Percentiles rank a stretch among this genome's conserved stretches.
These are phyloP conservation scores for Hyphodiscus sp. DNA, from an alignment of 2,329 filamentous ascomycete species.

Conservation along the genomic window DNA sequence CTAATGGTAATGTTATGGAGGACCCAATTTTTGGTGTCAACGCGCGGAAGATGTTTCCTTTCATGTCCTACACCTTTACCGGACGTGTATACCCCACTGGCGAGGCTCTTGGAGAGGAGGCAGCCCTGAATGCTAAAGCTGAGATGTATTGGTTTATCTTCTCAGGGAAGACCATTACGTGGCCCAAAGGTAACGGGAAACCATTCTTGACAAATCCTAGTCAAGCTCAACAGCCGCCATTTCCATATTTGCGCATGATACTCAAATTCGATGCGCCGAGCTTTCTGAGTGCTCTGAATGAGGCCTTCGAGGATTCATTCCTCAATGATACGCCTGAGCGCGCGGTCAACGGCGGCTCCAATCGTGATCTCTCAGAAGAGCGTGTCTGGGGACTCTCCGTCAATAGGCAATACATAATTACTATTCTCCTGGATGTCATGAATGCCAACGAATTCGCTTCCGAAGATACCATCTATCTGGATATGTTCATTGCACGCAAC, in stretches of 20 bases:
- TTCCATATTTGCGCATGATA: constrained; percentile 78
- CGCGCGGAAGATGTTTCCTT: constrained; percentile 88
- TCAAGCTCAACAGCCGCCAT: constrained; percentile 61
- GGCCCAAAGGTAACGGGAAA: constrained; percentile 61
- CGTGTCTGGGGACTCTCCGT: constrained; percentile 65
- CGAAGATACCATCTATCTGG: constrained; percentile 85
- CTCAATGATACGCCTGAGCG: constrained; percentile 73
- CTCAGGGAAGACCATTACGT: constrained; percentile 69
- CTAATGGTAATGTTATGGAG: constrained; percentile 48
- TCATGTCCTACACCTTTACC: constrained; percentile 85
- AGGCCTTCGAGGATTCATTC: constrained; percentile 93
- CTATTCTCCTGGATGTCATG: constrained; percentile 89
- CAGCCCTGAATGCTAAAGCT: constrained; percentile 71
- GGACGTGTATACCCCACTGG: constrained; percentile 89
- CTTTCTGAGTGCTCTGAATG: constrained; percentile 91
- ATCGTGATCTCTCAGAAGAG: constrained; percentile 51
- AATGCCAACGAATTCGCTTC: constrained; percentile 65
- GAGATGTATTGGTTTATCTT: constrained; percentile 93
- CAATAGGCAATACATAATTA: constrained; percentile 87
- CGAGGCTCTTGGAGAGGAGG: constrained; percentile 62
- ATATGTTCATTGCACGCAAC: constrained; percentile 98
- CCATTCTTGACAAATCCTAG: constrained; percentile 54
- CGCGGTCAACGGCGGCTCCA: constrained; percentile 45
- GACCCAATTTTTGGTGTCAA: constrained; percentile 59
- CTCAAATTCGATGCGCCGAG: constrained; percentile 85